Base-by-base conservation (phyloP, 2,329 filamentous ascomycete genomes). In the Exophiala spinifera region DNA sequence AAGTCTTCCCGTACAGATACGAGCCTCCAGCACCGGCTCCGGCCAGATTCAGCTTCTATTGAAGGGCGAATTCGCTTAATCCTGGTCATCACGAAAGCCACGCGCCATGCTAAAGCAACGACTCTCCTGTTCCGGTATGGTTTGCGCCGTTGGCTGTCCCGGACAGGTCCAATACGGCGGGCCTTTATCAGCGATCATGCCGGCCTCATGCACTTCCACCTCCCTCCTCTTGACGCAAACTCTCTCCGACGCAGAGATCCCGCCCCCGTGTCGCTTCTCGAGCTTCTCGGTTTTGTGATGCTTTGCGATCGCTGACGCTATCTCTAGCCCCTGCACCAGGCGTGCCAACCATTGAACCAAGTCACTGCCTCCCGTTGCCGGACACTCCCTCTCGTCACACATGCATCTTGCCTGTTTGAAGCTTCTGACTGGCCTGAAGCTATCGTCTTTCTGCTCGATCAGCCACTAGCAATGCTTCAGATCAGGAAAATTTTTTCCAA, bases 401-500 rank as follows among this genome's bases (percentile, higher is more conserved):
- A 36, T 45, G 43, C 55, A 44, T 50, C 43, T 58, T 39, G 31
- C 51, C n/a, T 11, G 15, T 49, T 39, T 45, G 48, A 23, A 44
- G 31, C 42, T 23, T 55, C 47, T 55, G 42, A 50, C 46, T 46
- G 51, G 49, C 49, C 43, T 54, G 46, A 51, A 36, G 44, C 51
- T 51, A 40, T 37, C 46, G 37, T 6, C 37, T 33, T 21, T 36
- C 44, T 44, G 14, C 43, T 46, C 34, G n/a, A 43, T 17, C 55
- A 36, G 34, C 44, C 50, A 42, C 44, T 53, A 17, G 33, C 31
- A 20, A 46, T 33, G 49, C 28, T 33, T 43, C 40, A 23, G 36
- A 55, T 52, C 47, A 33, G 33, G 45, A 46, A 57, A 60, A 60
- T 55, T 49, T 60, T 57, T 60, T 55, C 40, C 37, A 33, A n/a